Evolutionary conservation across 805 yeast species (phyloP).

Genomic region (Metschnikowia baotianmanensis): DNA sequence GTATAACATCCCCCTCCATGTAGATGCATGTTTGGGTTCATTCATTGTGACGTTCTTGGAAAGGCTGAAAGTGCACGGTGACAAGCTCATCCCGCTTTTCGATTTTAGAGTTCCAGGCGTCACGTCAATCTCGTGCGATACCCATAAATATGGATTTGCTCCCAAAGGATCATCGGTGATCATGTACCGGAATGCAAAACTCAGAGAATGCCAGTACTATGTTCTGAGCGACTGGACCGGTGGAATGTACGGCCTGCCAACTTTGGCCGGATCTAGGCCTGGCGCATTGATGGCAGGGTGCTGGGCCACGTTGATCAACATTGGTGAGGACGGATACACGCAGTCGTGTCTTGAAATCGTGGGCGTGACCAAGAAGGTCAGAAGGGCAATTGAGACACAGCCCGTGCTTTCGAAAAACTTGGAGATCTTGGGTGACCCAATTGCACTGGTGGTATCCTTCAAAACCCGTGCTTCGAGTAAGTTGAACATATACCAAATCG

Average conservation of each 20-base stretch:
- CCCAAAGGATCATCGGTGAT: slow-evolving; percentile 94
- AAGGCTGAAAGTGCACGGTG: slow-evolving; percentile 51
- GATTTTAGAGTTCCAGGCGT: slow-evolving; percentile 87
- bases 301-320: slow-evolving; percentile 86
- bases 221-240: slow-evolving; percentile 86
- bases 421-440: slow-evolving; percentile 80
- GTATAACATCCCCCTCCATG: slow-evolving; percentile 82
- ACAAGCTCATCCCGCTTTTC: slow-evolving; percentile 48
- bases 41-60: slow-evolving; percentile 80
- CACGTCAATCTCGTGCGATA: slow-evolving; percentile 98
- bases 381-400: slow-evolving; percentile 41
- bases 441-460: slow-evolving; percentile 79
- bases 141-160: slow-evolving; percentile 98
- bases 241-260: slow-evolving; percentile 94
- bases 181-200: slow-evolving; percentile 71
- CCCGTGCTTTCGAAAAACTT: slow-evolving; percentile 51
- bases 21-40: slow-evolving; percentile 94
- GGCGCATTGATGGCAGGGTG: slow-evolving; percentile 98
- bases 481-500: slow-evolving; percentile 69
- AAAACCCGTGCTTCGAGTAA: slow-evolving; percentile 38
- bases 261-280: slow-evolving; percentile 94
- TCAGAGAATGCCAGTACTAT: slow-evolving; percentile 82
- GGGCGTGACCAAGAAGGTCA: slow-evolving; percentile 57
- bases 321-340: slow-evolving; percentile 83
- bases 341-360: slow-evolving; percentile 67